These are phyloP conservation scores for Chaetomium sp. DNA, from an alignment of 2,329 filamentous ascomycete species.

Conservation along the genomic window DNA sequence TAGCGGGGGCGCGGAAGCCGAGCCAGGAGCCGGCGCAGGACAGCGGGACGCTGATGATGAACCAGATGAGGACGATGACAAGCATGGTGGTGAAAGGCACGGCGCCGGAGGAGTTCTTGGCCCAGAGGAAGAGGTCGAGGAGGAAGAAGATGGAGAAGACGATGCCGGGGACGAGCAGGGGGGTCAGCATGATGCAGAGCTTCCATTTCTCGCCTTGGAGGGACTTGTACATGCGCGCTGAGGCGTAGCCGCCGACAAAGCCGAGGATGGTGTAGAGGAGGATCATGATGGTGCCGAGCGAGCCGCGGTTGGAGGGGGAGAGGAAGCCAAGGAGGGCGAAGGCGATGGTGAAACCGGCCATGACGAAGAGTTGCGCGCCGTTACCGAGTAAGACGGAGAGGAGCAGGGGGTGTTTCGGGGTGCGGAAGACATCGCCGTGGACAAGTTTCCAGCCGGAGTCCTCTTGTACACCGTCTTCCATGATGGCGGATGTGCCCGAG, in stretches of 20 bases:
- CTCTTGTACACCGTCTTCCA: slow-evolving; percentile 88
- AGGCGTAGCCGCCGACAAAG: slow-evolving; percentile 86
- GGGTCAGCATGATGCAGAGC: slow-evolving; percentile 82
- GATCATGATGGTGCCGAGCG: slow-evolving; percentile 86
- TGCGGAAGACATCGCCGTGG: slow-evolving; percentile 93
- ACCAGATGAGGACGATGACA: slow-evolving; percentile 89
- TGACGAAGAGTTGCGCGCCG: slow-evolving; percentile 93
- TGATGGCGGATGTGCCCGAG: slow-evolving; percentile 63
- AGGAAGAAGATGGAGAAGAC: slow-evolving; percentile 89
- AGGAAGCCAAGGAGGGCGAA: slow-evolving; percentile 93
- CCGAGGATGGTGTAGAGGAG: slow-evolving; percentile 90
- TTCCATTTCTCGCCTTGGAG: slow-evolving; percentile 93
- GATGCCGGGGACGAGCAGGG: slow-evolving; percentile 74
- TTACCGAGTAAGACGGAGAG: slow-evolving; percentile 87
- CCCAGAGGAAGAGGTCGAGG: slow-evolving; percentile 94
- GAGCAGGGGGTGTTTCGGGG: slow-evolving; percentile 73
- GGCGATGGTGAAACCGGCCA: slow-evolving; percentile 88
- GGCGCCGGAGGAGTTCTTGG: slow-evolving; percentile 82
- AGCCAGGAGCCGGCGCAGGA: slow-evolving; percentile 89
- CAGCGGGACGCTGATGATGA: slow-evolving; percentile 88
- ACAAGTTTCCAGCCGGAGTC: slow-evolving; percentile 98
- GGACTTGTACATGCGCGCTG: slow-evolving; percentile 87
- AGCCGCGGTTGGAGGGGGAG: slow-evolving; percentile 91
- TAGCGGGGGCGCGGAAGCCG: slow-evolving; percentile 68
- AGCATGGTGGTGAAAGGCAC: slow-evolving; percentile 98